phyloP scores from a whole-genome alignment of 371 early-diverging fungal genomes.

The Nematocida ironsii region DNA sequence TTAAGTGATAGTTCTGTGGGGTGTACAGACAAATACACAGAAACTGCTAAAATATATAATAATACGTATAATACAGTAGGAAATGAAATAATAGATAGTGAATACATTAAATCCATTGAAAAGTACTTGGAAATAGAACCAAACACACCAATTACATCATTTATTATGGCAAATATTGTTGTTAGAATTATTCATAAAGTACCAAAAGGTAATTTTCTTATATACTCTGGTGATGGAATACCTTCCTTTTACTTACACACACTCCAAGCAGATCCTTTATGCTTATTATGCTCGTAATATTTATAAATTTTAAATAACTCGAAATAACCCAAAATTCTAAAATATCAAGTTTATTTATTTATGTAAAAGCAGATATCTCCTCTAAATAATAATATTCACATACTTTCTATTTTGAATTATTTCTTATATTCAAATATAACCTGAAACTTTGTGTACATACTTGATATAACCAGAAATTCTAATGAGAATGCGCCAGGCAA shows the following conservation, averaged over 20 bases:
- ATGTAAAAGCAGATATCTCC: too few species aligned
- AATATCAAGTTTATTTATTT: too few species aligned
- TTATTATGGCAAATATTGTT: constrained; percentile 35
- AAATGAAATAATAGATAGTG: background rate
- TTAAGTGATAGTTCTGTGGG: background rate
- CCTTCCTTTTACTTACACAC: constrained; percentile 31
- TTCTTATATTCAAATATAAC: too few species aligned
- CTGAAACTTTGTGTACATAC: too few species aligned
- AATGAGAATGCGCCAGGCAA: constrained; percentile 15
- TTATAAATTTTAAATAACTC: too few species aligned
- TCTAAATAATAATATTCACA: too few species aligned
- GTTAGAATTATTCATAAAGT: background rate
- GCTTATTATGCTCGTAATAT: constrained; percentile 25
- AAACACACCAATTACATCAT: constrained; percentile 7
- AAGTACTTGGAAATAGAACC: constrained; percentile 1
- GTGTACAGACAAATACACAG: background rate
- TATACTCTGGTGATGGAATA: constrained; percentile 35
- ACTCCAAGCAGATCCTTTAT: constrained; percentile 10
- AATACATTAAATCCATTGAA: constrained; percentile 10
- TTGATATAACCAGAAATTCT: background rate
- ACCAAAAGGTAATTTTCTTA: constrained; percentile 13
- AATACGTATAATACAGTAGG: background rate
- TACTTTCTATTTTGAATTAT: too few species aligned
- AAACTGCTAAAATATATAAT: constrained; percentile 16
- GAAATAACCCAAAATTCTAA: too few species aligned